These are phyloP conservation scores for Cyclotella choctawhatcheeana DNA, from an alignment of 108 stramenopile species.

Conservation along the genomic window DNA sequence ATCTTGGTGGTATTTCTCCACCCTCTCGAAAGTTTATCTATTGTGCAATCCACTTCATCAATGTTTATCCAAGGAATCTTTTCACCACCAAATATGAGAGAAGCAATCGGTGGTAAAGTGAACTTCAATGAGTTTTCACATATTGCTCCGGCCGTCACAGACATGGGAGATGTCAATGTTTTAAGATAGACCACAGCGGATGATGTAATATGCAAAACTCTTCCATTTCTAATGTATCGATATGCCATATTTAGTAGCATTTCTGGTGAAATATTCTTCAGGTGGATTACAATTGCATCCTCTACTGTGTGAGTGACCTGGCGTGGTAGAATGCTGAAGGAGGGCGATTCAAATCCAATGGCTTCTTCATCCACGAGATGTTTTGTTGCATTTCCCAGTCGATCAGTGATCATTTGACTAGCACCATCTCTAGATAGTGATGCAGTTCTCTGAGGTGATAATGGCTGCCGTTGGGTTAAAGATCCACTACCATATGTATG, in stretches of 20 bases:
- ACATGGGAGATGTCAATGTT: constrained; percentile 4
- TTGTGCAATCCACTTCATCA: constrained; percentile 13
- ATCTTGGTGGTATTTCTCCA: constrained; percentile 14
- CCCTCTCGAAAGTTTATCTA: constrained; percentile 18
- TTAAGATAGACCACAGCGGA: constrained; percentile 18
- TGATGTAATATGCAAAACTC: constrained; percentile 4
- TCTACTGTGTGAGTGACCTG: constrained; percentile 4
- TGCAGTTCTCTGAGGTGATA: no score
- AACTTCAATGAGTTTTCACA: constrained; percentile 12
- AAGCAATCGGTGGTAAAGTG: background rate
- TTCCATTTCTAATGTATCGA: constrained; percentile 1
- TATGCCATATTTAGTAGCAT: background rate
- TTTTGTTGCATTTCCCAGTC: background rate
- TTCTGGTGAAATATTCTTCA: constrained; percentile 7
- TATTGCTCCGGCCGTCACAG: constrained; percentile 8
- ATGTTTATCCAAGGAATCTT: constrained; percentile 9
- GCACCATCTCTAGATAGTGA: no score
- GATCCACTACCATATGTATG: background rate
- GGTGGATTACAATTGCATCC: constrained; percentile 11
- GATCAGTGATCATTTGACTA: background rate
- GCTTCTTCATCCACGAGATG: background rate
- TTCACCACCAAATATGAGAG: background rate
- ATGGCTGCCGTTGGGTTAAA: no score
- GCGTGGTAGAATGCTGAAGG: constrained; percentile 18
- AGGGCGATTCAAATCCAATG: constrained; percentile 3